phyloP scores from a whole-genome alignment of 2,329 filamentous ascomycete species.

The Arthrobotrys sphaeroides region DNA sequence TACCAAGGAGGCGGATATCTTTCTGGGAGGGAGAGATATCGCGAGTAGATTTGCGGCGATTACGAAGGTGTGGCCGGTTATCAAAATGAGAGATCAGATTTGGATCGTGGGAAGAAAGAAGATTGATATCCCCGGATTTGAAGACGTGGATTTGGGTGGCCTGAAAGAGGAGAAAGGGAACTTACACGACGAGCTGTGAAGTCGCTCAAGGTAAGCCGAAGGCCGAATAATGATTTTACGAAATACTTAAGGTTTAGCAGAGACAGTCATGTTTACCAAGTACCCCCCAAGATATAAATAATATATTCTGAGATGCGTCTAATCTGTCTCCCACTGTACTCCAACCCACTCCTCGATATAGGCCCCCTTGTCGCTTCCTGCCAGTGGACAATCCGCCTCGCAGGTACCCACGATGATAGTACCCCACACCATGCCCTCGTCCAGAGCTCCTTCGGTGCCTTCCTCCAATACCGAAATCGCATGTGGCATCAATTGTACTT shows the following conservation, averaged over 20 bases:
- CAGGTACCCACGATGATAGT: slow-evolving; percentile 90
- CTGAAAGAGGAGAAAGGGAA: neutral
- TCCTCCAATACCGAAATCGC: slow-evolving; percentile 88
- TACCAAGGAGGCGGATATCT: slow-evolving; percentile 13
- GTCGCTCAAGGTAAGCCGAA: too few relatives aligned
- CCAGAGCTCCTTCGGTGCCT: slow-evolving; percentile 71
- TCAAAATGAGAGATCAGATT: slow-evolving; percentile 34
- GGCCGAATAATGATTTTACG: neutral
- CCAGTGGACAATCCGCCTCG: slow-evolving; percentile 75
- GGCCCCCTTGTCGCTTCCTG: slow-evolving; percentile 71
- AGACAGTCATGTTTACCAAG: slow-evolving; percentile 58
- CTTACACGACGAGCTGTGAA: slow-evolving; percentile 33
- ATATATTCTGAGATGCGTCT: slow-evolving; percentile 53
- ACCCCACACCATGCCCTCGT: slow-evolving; percentile 97
- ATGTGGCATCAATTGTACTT: slow-evolving; percentile 90
- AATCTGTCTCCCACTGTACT: slow-evolving; percentile 83
- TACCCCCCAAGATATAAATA: slow-evolving; percentile 59
- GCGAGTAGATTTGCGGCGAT: neutral
- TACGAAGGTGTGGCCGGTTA: slow-evolving; percentile 35
- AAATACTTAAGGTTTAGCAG: slow-evolving; percentile 5
- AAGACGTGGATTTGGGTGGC: slow-evolving; percentile 35
- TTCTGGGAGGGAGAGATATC: slow-evolving; percentile 16
- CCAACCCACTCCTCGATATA: slow-evolving; percentile 97
- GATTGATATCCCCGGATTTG: slow-evolving; percentile 33
- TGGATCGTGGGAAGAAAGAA: slow-evolving; percentile 42